Conservation (phyloP, 2,329 filamentous ascomycete genomes). For the Colletotrichum lindemuthianum region DNA sequence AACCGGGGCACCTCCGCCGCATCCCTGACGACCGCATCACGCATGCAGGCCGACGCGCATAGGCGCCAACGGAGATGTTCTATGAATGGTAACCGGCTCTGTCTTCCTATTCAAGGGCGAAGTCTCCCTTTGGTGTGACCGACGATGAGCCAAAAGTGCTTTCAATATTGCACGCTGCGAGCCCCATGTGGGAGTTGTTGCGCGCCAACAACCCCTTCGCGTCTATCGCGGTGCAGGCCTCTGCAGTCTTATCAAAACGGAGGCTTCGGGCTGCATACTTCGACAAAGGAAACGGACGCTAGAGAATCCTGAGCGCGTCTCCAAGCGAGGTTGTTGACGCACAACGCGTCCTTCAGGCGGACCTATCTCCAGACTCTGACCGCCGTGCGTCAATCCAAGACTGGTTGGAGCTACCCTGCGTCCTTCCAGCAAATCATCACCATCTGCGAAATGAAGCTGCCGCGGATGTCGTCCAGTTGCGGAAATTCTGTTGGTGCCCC, state of each 20-base stretch:
- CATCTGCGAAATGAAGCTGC: constrained; percentile 13
- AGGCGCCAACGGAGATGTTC: constrained; percentile 32
- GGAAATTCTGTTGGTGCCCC: constrained; percentile 31
- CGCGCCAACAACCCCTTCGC: constrained; percentile 24
- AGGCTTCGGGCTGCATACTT: constrained; percentile 1
- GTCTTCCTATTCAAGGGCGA: constrained; percentile 6
- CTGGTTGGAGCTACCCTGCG: constrained; percentile 20
- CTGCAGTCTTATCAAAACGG: background rate
- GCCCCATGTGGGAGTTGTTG: constrained; percentile 7
- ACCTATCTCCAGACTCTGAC: constrained; percentile 16
- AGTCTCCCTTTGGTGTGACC: constrained; percentile 5
- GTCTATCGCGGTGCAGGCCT: constrained; percentile 5
- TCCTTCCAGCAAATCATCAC: constrained; percentile 22
- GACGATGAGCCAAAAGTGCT: background rate
- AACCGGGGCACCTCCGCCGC: constrained; percentile 7
- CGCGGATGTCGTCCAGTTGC: constrained; percentile 27
- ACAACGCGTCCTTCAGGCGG: constrained; percentile 2
- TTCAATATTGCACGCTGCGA: background rate
- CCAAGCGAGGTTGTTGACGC: background rate
- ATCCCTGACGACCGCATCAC: constrained; percentile 33
- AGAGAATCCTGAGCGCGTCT: no score
- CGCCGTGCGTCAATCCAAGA: constrained; percentile 24
- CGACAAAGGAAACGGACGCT: no score
- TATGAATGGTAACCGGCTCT: constrained; percentile 1
- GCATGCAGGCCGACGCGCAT: constrained; percentile 35